These are phyloP conservation scores for Cruciata laevipes DNA, from an alignment of 257 asterid species.

Conservation along the genomic window DNA sequence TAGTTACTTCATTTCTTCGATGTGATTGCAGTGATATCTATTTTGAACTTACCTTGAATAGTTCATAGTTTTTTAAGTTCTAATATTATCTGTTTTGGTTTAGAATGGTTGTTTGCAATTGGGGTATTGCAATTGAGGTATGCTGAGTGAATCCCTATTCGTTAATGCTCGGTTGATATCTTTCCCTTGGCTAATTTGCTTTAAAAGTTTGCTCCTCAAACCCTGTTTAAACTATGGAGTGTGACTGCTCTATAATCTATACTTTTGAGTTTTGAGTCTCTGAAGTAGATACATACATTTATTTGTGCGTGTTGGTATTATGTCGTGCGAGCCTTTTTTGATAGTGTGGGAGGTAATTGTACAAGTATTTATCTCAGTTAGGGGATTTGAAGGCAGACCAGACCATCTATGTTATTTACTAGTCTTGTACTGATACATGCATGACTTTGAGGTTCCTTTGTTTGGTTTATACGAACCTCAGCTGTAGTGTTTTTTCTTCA, in stretches of 20 bases:
- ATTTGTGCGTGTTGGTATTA: background rate
- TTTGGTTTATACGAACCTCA: background rate
- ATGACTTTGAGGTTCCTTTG: too few species aligned
- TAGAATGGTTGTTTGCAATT: background rate
- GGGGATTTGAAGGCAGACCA: background rate
- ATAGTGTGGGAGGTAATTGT: background rate
- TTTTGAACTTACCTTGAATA: background rate
- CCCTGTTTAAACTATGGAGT: background rate
- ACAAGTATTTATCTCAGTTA: background rate
- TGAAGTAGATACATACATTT: background rate
- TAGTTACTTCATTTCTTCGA: background rate
- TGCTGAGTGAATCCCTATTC: background rate
- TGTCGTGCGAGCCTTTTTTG: background rate
- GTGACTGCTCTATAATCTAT: background rate
- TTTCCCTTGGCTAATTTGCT: background rate
- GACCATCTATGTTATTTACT: background rate
- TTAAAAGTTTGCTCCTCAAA: slow-evolving; percentile 5
- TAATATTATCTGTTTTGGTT: background rate
- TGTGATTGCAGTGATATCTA: background rate
- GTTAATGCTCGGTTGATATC: background rate
- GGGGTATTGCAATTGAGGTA: background rate
- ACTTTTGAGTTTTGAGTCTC: background rate
- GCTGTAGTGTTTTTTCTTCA: background rate
- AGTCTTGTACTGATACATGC: background rate
- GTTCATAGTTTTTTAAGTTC: background rate